Evolutionary conservation across 441 rosid species (phyloP), one percentile per base, ranked within the genome.

Genomic region (Macaranga tanarius): DNA sequence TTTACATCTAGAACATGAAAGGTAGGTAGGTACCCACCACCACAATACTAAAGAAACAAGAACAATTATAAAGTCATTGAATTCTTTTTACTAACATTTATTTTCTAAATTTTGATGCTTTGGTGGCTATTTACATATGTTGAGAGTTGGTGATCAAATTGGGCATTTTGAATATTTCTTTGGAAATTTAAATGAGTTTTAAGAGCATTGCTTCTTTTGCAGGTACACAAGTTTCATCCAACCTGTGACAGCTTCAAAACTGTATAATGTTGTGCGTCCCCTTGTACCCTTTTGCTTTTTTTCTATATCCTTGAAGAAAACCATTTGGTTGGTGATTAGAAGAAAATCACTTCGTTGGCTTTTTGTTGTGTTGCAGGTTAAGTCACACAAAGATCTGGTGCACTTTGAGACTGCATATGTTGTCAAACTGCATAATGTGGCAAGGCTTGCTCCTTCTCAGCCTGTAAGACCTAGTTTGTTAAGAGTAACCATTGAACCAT

Each of bases 151-250:
- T 45, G 0, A 45, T 65, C 52, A 20, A 42, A 57, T 20, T 5
- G 6, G 51, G 31, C 17, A 19, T 47, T 10, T 12, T 11, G 40
- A 10, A 20, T 26, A 55, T 70, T 44, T 51, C 55, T 51, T 20
- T 68, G 56, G 52, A 67, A 17, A 57, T 55, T 73, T 19, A 34
- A 25, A 11, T 26, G 31, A 48, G 44, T 12, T 60, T 44, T 20
- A 17, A 28, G 13, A 17, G 26, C 48, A 25, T 8, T 40, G 16
- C 50, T 51, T 77, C 25, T 67, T 81, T 66, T 60, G 69, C 81
- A 93, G 98, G 93, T 96, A 96, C 83, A 93, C 98, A 65, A 93
- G 98, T 83, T 93, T 92, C 84, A 87, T 96, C 79, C 98, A 96
- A 71, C 99, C 98, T 22, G 82, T 93, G 73, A 90, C 97, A 65